These are phyloP conservation scores for Xylaria sp. DNA, from an alignment of 2,329 filamentous ascomycete genomes.

Conservation along the genomic window DNA sequence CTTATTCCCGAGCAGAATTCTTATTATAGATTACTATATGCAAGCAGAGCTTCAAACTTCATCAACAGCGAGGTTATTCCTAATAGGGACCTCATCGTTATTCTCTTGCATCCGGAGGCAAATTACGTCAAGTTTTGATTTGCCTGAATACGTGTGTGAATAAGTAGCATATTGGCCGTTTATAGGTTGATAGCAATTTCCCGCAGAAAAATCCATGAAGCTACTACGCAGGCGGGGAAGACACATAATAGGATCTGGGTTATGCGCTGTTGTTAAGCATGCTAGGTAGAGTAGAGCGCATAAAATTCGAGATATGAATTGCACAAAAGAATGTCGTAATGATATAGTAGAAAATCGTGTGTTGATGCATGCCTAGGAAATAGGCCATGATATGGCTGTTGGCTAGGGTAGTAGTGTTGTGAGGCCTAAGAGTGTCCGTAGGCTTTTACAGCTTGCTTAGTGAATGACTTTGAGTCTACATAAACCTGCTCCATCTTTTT, in stretches of 20 bases:
- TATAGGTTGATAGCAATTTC: not conserved
- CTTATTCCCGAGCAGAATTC: not conserved
- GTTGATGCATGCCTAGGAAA: conserved; percentile 2
- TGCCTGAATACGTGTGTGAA: not conserved
- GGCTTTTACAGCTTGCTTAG: not conserved
- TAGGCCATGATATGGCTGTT: not conserved
- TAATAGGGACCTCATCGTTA: not conserved
- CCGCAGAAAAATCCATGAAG: not conserved
- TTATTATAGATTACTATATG: not conserved
- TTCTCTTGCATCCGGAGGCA: not conserved
- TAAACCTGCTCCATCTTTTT: not conserved
- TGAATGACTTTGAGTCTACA: not conserved
- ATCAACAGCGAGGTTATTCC: not conserved
- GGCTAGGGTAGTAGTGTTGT: not conserved
- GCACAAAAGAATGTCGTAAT: not conserved
- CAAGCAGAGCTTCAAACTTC: not conserved
- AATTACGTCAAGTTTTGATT: not conserved
- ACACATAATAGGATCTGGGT: not conserved
- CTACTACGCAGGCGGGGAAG: not conserved
- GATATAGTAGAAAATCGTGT: not conserved
- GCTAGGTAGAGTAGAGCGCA: not conserved
- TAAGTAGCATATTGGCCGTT: not conserved
- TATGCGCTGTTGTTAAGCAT: not conserved
- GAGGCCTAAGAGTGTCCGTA: too few species aligned
- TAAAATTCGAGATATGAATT: not conserved